Evolutionary conservation across 176 grass and related monocot genomes (phyloP).

Genomic region (Tillandsia leiboldiana): DNA sequence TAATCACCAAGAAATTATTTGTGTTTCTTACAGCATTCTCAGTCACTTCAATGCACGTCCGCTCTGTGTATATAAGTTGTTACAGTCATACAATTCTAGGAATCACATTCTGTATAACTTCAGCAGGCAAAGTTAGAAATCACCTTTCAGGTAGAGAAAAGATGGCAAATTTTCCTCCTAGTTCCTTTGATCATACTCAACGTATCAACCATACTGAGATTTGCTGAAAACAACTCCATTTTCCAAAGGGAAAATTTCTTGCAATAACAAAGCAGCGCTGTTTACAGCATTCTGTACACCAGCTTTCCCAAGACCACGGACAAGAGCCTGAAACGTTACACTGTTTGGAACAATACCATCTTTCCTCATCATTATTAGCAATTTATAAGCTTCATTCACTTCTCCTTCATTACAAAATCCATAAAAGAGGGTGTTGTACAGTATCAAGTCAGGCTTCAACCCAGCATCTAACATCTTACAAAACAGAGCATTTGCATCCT

Average conservation of each 20-base stretch:
- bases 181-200: too few species aligned
- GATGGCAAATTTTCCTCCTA: too few species aligned
- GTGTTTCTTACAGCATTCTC: too few species aligned
- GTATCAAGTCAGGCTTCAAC: conserved; percentile 19
- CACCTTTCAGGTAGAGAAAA: too few species aligned
- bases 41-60: too few species aligned
- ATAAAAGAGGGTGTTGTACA: conserved; percentile 17
- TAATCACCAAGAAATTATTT: too few species aligned
- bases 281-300: conserved; percentile 13
- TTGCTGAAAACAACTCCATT: background rate
- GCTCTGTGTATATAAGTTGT: too few species aligned
- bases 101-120: too few species aligned
- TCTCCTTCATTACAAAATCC: conserved; percentile 22
- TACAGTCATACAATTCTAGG: too few species aligned
- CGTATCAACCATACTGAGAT: background rate
- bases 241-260: conserved; percentile 2
- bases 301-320: conserved; percentile 19
- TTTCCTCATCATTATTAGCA: conserved; percentile 16
- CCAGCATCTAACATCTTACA: conserved; percentile 25
- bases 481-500: conserved; percentile 18
- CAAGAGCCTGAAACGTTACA: conserved; percentile 1
- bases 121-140: too few species aligned
- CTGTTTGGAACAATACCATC: conserved; percentile 12
- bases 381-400: conserved; percentile 9
- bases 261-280: conserved; percentile 1